phyloP scores from a whole-genome alignment of 2,329 filamentous ascomycete genomes.

The Neonectria hederae region DNA sequence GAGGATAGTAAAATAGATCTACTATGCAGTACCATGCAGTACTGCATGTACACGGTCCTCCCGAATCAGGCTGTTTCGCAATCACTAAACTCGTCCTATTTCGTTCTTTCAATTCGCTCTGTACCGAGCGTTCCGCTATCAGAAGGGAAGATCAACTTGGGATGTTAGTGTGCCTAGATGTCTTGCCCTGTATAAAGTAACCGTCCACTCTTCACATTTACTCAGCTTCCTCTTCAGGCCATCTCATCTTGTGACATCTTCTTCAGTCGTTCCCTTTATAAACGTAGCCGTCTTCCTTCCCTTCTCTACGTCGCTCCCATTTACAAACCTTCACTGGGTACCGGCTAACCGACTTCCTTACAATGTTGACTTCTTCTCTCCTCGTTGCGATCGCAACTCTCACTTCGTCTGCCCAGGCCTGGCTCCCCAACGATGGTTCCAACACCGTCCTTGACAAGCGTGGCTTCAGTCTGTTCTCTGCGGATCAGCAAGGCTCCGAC shows the following conservation, averaged over 20 bases:
- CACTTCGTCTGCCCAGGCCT: constrained; percentile 30
- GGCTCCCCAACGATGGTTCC: constrained; percentile 26
- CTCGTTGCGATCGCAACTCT: constrained; percentile 27
- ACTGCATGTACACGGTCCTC: constrained; percentile 1
- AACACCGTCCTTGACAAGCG: neutral
- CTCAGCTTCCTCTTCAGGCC: neutral
- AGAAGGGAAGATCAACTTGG: neutral
- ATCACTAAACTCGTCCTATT: constrained; percentile 7
- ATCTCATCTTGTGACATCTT: neutral
- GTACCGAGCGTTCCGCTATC: constrained; percentile 1
- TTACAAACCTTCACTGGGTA: neutral
- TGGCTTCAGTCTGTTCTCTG: constrained; percentile 19
- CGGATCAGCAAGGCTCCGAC: neutral
- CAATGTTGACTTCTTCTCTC: constrained; percentile 25
- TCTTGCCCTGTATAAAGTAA: constrained; percentile 4
- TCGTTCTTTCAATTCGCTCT: constrained; percentile 12
- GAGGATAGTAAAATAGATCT: constrained; percentile 10
- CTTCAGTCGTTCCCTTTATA: neutral
- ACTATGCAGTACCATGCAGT: neutral
- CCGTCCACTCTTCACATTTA: neutral
- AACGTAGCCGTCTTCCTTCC: neutral
- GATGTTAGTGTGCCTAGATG: neutral
- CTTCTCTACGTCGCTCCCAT: neutral
- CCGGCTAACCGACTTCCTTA: neutral
- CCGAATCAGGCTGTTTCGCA: constrained; percentile 13